These are phyloP conservation scores for Moniliophthora roreri DNA, from an alignment of 1,284 basidiomycete genomes.

Conservation along the genomic window DNA sequence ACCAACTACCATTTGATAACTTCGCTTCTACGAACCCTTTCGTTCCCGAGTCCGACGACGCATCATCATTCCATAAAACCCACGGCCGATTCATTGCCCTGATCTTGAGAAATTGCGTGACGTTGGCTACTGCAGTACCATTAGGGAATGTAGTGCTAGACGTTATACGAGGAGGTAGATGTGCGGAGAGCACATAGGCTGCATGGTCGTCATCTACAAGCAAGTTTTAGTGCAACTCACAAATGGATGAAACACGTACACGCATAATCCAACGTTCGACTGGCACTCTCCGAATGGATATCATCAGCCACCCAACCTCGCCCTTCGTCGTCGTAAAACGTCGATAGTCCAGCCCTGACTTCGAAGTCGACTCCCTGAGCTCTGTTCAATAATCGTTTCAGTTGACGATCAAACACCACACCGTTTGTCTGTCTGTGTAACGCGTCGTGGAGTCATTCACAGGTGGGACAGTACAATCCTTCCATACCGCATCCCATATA, in stretches of 20 bases:
- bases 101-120: constrained; percentile 46
- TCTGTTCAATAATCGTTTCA: constrained; percentile 2
- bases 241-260: constrained; percentile 43
- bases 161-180: constrained; percentile 6
- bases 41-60: constrained; percentile 22
- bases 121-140: constrained; percentile 29
- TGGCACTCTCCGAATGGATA: constrained; percentile 77
- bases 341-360: constrained; percentile 75
- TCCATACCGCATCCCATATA: constrained; percentile 76
- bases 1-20: no score
- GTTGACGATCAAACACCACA: constrained; percentile 18
- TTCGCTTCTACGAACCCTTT: constrained; percentile 60
- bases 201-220: constrained; percentile 76
- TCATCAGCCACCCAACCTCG: constrained; percentile 81
- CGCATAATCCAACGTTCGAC: constrained; percentile 76
- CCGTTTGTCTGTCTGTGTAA: constrained; percentile 77
- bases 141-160: not conserved
- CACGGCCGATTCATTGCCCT: constrained; percentile 60
- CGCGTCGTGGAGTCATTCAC: constrained; percentile 53
- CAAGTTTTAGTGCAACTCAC: not conserved
- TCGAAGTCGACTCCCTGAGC: constrained; percentile 73
- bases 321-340: constrained; percentile 46
- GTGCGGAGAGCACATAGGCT: constrained; percentile 57
- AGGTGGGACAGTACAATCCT: constrained; percentile 73
- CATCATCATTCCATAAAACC: constrained; percentile 69